phyloP scores from a whole-genome alignment of 2,329 filamentous ascomycete species.

The Aspergillus fijiensis region DNA sequence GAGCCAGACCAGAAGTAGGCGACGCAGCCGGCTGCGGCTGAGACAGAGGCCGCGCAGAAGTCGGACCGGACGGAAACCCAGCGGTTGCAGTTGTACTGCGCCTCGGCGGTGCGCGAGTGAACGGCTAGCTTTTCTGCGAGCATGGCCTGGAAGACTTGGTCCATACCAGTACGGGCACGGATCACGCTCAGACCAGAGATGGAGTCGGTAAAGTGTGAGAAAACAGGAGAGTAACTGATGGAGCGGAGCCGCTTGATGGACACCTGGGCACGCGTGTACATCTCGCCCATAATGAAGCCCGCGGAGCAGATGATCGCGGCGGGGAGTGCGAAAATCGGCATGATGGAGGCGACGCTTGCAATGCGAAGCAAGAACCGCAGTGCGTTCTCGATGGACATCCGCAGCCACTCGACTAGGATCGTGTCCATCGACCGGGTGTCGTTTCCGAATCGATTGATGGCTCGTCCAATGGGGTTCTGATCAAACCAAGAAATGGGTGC shows the following conservation, averaged over 20 bases:
- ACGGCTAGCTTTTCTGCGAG: slow-evolving; percentile 53
- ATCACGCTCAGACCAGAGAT: slow-evolving; percentile 54
- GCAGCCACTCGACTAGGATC: slow-evolving; percentile 45
- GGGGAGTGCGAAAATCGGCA: slow-evolving; percentile 54
- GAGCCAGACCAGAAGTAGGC: slow-evolving; percentile 51
- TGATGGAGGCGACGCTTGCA: slow-evolving; percentile 51
- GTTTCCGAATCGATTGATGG: slow-evolving; percentile 51
- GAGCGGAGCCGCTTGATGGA: slow-evolving; percentile 50
- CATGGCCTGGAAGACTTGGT: slow-evolving; percentile 49
- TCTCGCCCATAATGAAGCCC: slow-evolving; percentile 50
- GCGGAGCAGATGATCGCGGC: slow-evolving; percentile 48
- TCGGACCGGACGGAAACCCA: slow-evolving; percentile 59
- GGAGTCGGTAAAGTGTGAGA: slow-evolving; percentile 58
- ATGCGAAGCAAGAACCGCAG: slow-evolving; percentile 50
- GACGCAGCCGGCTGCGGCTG: slow-evolving; percentile 53
- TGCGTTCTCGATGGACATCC: slow-evolving; percentile 38
- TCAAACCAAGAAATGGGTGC: slow-evolving; percentile 61
- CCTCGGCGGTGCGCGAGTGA: slow-evolving; percentile 50
- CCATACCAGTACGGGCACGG: slow-evolving; percentile 52
- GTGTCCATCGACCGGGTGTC: slow-evolving; percentile 59
- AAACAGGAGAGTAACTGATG: slow-evolving; percentile 54
- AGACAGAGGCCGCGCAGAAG: slow-evolving; percentile 55
- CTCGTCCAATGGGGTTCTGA: slow-evolving; percentile 52
- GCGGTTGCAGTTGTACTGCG: slow-evolving; percentile 57
- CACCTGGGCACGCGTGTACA: slow-evolving; percentile 53